phyloP scores from a whole-genome alignment of 2,329 filamentous ascomycete genomes.

The Dichotomopilus funicola region DNA sequence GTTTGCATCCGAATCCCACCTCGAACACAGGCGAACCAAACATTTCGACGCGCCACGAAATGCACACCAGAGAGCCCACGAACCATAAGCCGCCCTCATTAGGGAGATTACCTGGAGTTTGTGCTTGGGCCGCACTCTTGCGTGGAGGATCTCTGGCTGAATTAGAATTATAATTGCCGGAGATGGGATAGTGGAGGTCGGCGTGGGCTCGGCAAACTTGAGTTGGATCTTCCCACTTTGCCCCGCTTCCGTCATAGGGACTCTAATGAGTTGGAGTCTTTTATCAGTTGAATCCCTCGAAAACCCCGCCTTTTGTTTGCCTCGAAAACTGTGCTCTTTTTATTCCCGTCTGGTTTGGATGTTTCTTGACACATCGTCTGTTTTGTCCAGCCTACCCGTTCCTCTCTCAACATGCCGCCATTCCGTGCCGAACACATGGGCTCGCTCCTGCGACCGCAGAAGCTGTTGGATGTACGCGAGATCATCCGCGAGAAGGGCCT shows the following conservation, averaged over 20 bases:
- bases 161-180: neutral
- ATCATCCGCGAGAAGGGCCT: slow-evolving; percentile 51
- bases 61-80: no score
- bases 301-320: no score
- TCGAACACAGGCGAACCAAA: neutral
- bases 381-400: neutral
- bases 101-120: no score
- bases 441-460: slow-evolving; percentile 31
- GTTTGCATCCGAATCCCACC: neutral
- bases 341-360: neutral
- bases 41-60: neutral
- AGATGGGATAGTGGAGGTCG: neutral
- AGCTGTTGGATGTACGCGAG: slow-evolving; percentile 44
- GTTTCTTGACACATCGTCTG: neutral
- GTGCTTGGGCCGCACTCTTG: no score
- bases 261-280: no score
- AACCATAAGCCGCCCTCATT: no score
- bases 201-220: neutral
- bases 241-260: slow-evolving; percentile 1
- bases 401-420: slow-evolving; percentile 24
- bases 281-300: neutral
- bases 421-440: slow-evolving; percentile 34
- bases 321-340: neutral
- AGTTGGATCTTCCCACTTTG: neutral
- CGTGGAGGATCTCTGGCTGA: neutral